phyloP scores from a whole-genome alignment of 371 early-diverging fungal genomes.

The Mucor lusitanicus region DNA sequence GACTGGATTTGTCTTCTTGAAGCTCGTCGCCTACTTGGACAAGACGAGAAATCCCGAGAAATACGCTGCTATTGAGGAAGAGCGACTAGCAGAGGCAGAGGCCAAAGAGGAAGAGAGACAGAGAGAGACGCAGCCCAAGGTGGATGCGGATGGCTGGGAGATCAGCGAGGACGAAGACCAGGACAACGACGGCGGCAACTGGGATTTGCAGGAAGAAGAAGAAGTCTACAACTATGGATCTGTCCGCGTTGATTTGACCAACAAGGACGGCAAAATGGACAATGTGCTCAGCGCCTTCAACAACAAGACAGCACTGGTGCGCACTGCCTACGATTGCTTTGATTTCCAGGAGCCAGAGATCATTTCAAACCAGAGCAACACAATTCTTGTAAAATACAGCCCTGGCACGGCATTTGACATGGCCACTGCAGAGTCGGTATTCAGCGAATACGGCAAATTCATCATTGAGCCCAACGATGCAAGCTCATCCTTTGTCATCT shows the following conservation, averaged over 20 bases:
- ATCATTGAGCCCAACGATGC: conserved; percentile 28
- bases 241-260: conserved; percentile 21
- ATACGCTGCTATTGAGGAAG: background rate
- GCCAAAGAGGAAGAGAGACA: conserved; percentile 17
- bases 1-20: conserved; percentile 66
- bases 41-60: conserved; percentile 18
- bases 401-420: background rate
- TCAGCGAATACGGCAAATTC: conserved; percentile 27
- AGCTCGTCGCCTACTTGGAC: conserved; percentile 31
- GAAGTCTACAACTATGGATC: conserved; percentile 48
- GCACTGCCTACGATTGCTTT: conserved; percentile 40
- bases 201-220: conserved; percentile 24
- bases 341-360: conserved; percentile 33
- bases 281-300: conserved; percentile 18
- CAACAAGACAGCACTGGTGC: conserved; percentile 40
- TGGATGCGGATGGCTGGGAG: conserved; percentile 38
- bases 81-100: conserved; percentile 14
- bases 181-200: conserved; percentile 15
- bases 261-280: conserved; percentile 13
- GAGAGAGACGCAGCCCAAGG: conserved; percentile 3
- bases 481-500: conserved; percentile 33
- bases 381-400: conserved; percentile 14
- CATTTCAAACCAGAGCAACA: conserved; percentile 12
- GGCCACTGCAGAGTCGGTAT: conserved; percentile 5
- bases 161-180: conserved; percentile 39